Base-by-base conservation (phyloP, 2,329 filamentous ascomycete species). In the Cladosporium sp. region DNA sequence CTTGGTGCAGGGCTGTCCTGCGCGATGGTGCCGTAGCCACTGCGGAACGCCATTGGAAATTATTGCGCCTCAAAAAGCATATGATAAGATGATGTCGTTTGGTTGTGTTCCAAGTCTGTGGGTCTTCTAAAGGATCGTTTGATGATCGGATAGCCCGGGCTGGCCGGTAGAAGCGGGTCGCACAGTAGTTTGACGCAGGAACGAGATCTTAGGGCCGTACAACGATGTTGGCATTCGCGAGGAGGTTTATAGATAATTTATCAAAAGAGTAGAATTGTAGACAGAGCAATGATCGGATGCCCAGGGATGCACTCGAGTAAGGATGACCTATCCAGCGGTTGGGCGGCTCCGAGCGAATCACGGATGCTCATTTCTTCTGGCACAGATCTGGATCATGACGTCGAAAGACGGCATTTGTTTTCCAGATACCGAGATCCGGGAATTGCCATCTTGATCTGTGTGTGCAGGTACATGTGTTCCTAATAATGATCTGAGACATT, bases 21-120 rank as follows among this genome's bases (percentile, higher is more conserved):
- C 32, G 48, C 21, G 16, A 63, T 14, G 10, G 60, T 63, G 16
- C 60, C 60, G 25, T 63, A 63, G 25, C 60, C 49, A 14, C 10
- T 56, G 49, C 49, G 32, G 39, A 51, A 25, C 26, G 43, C 39
- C 58, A 61, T 61, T 51, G 25, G 5, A 3, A 13, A 23, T 21
- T 30, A 21, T 18, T 16, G 16, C 28, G 25, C 7, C 51, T 28
- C 4, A 3, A 25, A 16, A 51, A n/a, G n/a, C 23, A 56, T 56
- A 56, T 32, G 28, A 21, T 21, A 8, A 30, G 51, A 18, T 46
- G 56, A 46, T 58, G 30, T 26, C 39, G 39, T 46, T 21, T 46
- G 39, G 7, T 46, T 46, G 8, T 46, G 21, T 28, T 21, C 34
- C 56, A 46, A 46, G 34, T 46, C 16, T 43, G 34, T 32, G 54